Base-by-base conservation (phyloP, 2,329 filamentous ascomycete species). In the Fusarium mangiferae region DNA sequence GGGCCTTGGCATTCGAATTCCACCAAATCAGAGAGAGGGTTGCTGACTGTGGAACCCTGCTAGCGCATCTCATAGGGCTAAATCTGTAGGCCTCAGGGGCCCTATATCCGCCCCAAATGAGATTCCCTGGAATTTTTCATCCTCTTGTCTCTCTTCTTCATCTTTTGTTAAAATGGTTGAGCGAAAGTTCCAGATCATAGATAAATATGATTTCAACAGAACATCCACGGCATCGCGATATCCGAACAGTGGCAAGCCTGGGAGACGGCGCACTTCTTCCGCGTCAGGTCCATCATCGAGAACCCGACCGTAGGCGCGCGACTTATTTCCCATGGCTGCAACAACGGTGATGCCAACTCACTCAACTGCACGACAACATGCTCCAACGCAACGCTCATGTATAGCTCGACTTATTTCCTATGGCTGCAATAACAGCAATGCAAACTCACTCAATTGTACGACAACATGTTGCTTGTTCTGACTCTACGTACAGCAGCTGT, bases 201-300 rank as follows among this genome's bases (percentile, higher is more conserved):
- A 36, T 7, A 26, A 38, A 3, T 57, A 48, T n/a, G 7, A 45
- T 3, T 36, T 64, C 11, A 17, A 39, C 10, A 44, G 48, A 18
- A 38, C 26, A 6, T 57, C 6, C 24, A 65, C 9, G 63, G 18
- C 0, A 42, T 44, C 0, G 14, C 14, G 7, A 66, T 66, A 14
- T 33, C 61, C 1, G 39, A 49, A 10, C 30, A 60, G 35, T 67
- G 65, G 65, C 62, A 67, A 6, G 52, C 39, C 2, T 67, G 65
- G 65, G 51, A 67, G 58, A 45, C 52, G 4, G 52, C 65, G 4
- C 62, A 67, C 10, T 67, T 67, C 17, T 38, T 51, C 3, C 51
- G 45, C 3, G 7, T 60, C 3, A 22, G 7, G 2, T 20, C 45
- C 0, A 59, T 51, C 6, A 13, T 38, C 2, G 14, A n/a, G 1